Base-by-base conservation (phyloP, 805 yeast species). In the Saccharomycopsis synnaedendra region DNA sequence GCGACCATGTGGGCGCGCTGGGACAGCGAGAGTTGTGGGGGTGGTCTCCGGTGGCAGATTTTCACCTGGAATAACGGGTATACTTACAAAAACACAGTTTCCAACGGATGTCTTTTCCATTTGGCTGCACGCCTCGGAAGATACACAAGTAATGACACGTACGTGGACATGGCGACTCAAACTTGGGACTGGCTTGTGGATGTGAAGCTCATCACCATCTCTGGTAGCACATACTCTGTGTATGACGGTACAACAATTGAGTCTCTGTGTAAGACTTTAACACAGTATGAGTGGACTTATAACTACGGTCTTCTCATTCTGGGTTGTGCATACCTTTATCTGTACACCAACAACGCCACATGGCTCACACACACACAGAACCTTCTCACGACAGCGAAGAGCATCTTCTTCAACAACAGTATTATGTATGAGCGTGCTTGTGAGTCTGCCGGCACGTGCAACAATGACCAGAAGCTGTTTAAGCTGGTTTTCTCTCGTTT, bases 21-120 rank as follows among this genome's bases (percentile, higher is more conserved):
- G 96, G 95, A 86, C 57, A 53, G 65, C 10, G 64, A 54, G 3
- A 52, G 66, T 57, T 80, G 86, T 61, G 70, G 64, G 40, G 96
- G 96, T 45, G 96, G 96, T 2, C 69, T 86, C 49, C 75, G 96
- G 65, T 86, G 96, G 96, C 96, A 86, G 68, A 87, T 86, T 55
- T 87, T 83, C 66, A 73, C 82, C 46, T 86, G 88, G 87, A 87
- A 87, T 63, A 70, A 85, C 5, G 96, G 96, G 52, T 86, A 85
- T 63, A 79, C 82, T 62, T 86, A 86, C 65, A 86, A 86, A 63
- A 87, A 87, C 66, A 67, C 89, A n/a, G 84, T 86, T 55, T 75
- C 93, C n/a, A 86, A 85, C 62, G 94, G 94, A 3, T 77, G 85
- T 55, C 64, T 87, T 46, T 85, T 87, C 72, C 79, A 82, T 55